phyloP scores from a whole-genome alignment of 1,284 basidiomycete species.

The Vanrija sp. region DNA sequence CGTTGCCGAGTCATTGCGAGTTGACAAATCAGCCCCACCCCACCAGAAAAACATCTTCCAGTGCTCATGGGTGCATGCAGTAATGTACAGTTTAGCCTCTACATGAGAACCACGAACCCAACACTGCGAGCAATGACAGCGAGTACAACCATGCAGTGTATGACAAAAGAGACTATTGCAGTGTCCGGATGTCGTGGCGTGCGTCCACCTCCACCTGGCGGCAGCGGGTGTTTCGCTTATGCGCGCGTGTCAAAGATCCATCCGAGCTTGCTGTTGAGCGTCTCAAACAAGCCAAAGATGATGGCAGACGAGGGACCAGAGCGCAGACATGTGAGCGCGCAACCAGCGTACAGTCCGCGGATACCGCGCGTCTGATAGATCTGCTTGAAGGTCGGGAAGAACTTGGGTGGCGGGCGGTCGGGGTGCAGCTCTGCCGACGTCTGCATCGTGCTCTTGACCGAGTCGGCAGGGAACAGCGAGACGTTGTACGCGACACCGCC shows the following conservation, averaged over 20 bases:
- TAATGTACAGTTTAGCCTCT: too few relatives aligned
- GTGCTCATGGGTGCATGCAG: too few relatives aligned
- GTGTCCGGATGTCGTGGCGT: too few relatives aligned
- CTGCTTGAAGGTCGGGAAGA: slow-evolving; percentile 65
- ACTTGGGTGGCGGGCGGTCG: slow-evolving; percentile 54
- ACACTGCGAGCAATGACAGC: too few relatives aligned
- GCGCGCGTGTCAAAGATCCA: slow-evolving; percentile 22
- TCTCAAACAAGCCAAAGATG: slow-evolving; percentile 87
- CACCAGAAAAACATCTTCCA: too few relatives aligned
- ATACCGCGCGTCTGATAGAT: slow-evolving; percentile 77
- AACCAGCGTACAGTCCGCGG: slow-evolving; percentile 87
- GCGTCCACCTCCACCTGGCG: too few relatives aligned
- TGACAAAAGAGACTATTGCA: too few relatives aligned
- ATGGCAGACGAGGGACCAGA: slow-evolving; percentile 85
- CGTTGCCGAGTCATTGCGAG: too few relatives aligned
- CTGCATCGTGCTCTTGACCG: slow-evolving; percentile 91
- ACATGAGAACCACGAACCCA: too few relatives aligned
- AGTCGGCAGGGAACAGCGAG: slow-evolving; percentile 82
- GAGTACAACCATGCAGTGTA: too few relatives aligned
- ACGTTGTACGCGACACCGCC: slow-evolving; percentile 86
- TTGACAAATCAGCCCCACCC: too few relatives aligned
- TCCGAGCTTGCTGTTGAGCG: slow-evolving; percentile 51
- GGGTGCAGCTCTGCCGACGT: slow-evolving; percentile 83
- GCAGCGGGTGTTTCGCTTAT: too few relatives aligned
- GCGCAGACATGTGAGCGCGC: slow-evolving; percentile 83